Conservation (phyloP, 768 basidiomycete genomes). For the Jaapia argillacea region DNA sequence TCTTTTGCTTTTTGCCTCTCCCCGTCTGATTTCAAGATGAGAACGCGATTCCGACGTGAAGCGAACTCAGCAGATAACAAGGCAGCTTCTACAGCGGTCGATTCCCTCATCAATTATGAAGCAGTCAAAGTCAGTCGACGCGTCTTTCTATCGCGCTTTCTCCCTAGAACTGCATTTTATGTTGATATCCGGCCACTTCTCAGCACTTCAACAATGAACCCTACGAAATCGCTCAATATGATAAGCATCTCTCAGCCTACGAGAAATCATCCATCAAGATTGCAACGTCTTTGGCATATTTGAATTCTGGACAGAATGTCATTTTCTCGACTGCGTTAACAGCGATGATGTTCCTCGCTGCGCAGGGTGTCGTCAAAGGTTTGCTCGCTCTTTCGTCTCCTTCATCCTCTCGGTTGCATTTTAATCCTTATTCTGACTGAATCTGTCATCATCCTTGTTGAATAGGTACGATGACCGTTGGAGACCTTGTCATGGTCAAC, state of each 20-base stretch:
- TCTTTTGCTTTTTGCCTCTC: background rate
- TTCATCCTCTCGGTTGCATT: background rate
- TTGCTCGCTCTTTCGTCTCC: constrained; percentile 9
- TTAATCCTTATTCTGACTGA: background rate
- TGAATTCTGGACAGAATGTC: constrained; percentile 95
- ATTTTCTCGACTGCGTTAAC: constrained; percentile 95
- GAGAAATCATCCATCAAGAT: constrained; percentile 92
- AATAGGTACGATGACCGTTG: constrained; percentile 97
- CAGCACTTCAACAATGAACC: constrained; percentile 98
- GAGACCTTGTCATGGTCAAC: constrained; percentile 98
- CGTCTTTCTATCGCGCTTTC: too few relatives aligned
- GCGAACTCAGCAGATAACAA: constrained; percentile 97
- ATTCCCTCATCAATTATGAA: constrained; percentile 96
- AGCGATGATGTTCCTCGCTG: constrained; percentile 91
- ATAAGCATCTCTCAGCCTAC: constrained; percentile 76
- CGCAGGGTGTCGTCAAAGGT: constrained; percentile 92
- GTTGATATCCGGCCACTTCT: constrained; percentile 2
- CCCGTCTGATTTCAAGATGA: too few relatives aligned
- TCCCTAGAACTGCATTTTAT: background rate
- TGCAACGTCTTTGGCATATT: constrained; percentile 82
- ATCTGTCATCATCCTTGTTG: too few relatives aligned
- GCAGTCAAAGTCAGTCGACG: constrained; percentile 88
- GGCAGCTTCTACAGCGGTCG: constrained; percentile 88
- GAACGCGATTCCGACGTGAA: constrained; percentile 87
- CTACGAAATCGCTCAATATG: constrained; percentile 86